A percentile compares a stretch with the other conserved stretches of the same genome.
Conservation (phyloP, 768 basidiomycete species). For the Amanita subjunquillea region DNA sequence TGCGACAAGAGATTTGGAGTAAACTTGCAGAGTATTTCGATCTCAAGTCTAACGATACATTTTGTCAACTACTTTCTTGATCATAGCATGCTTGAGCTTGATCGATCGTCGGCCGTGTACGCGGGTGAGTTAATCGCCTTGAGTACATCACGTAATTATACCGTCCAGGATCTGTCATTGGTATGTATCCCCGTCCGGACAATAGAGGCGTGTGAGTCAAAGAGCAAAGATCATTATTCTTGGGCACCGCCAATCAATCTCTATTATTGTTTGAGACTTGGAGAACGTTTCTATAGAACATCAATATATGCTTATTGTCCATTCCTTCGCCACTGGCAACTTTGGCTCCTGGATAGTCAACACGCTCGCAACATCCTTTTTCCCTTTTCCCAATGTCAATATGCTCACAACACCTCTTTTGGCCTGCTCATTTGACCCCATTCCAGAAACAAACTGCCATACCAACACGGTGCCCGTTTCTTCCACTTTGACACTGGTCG, state of each 20-base stretch:
- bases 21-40: not conserved
- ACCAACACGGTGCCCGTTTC: conserved; percentile 37
- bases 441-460: conserved; percentile 61
- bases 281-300: not conserved
- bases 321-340: conserved; percentile 47
- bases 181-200: too few relatives aligned
- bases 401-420: conserved; percentile 49
- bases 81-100: not conserved
- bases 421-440: conserved; percentile 29
- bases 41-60: not conserved
- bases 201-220: too few relatives aligned
- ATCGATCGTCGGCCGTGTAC: too few relatives aligned
- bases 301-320: conserved; percentile 35
- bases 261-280: too few relatives aligned
- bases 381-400: conserved; percentile 23
- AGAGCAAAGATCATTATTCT: too few relatives aligned
- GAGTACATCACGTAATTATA: too few relatives aligned
- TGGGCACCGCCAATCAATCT: too few relatives aligned
- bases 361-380: conserved; percentile 47
- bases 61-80: not conserved
- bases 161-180: too few relatives aligned
- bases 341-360: conserved; percentile 72
- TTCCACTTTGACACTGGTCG: conserved; percentile 47
- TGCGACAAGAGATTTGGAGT: not conserved
- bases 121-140: too few relatives aligned